phyloP scores from a whole-genome alignment of 495 filamentous ascomycete species.

The Penicillium goetzii region DNA sequence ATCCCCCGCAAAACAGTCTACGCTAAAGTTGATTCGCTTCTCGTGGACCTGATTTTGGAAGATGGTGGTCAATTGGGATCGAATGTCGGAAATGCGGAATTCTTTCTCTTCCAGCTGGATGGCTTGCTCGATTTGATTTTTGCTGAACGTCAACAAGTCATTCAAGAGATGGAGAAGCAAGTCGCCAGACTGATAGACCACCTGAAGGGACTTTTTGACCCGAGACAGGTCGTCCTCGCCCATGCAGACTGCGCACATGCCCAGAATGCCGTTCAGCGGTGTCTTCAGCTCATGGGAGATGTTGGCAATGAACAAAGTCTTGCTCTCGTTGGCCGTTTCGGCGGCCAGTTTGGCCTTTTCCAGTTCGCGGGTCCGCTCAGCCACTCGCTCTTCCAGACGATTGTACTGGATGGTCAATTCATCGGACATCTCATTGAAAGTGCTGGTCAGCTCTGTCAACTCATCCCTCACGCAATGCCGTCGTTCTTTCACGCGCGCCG shows the following conservation, averaged over 20 bases:
- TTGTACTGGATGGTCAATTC: conserved; percentile 85
- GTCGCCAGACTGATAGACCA: conserved; percentile 90
- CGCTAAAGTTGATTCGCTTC: conserved; percentile 68
- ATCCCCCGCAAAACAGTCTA: conserved; percentile 58
- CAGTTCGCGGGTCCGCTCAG: conserved; percentile 78
- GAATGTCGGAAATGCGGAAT: conserved; percentile 78
- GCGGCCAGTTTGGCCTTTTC: conserved; percentile 90
- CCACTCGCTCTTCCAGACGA: conserved; percentile 80
- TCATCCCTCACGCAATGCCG: conserved; percentile 82
- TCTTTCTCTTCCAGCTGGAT: conserved; percentile 81
- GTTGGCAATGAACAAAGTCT: conserved; percentile 94
- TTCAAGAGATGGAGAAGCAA: conserved; percentile 85
- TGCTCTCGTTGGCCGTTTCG: conserved; percentile 90
- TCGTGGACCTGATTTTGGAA: conserved; percentile 89
- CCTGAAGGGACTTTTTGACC: conserved; percentile 79
- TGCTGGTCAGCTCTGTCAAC: conserved; percentile 80
- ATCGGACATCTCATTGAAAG: conserved; percentile 94
- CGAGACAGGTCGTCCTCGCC: conserved; percentile 76
- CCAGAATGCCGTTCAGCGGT: conserved; percentile 88
- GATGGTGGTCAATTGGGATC: conserved; percentile 76
- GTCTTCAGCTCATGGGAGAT: conserved; percentile 95
- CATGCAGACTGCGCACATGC: conserved; percentile 92
- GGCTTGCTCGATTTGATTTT: conserved; percentile 87
- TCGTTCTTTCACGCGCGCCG: conserved; percentile 74
- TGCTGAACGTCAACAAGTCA: conserved; percentile 88